These are phyloP conservation scores for Theileria parva DNA, from an alignment of 169 alveolate species.

Conservation along the genomic window DNA sequence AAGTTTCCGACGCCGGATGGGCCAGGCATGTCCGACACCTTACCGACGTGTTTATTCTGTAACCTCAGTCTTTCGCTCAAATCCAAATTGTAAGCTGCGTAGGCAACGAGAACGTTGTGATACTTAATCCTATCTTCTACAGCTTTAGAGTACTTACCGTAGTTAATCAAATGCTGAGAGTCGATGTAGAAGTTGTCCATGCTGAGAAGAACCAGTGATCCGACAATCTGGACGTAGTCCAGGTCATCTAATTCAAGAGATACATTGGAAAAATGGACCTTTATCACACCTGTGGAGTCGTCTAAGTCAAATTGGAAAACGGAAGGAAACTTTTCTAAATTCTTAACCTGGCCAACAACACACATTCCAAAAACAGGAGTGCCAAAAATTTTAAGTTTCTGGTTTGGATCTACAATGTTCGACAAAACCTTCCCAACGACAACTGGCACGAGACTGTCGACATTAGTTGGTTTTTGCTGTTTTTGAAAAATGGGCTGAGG, in stretches of 20 bases:
- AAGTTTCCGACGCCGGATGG: constrained; percentile 19
- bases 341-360: constrained; percentile 35
- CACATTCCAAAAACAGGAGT: constrained; percentile 56
- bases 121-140: constrained; percentile 27
- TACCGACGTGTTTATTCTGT: constrained; percentile 54
- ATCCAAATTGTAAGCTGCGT: constrained; percentile 58
- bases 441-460: constrained; percentile 51
- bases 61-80: constrained; percentile 34
- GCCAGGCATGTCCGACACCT: constrained; percentile 57
- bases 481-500: constrained; percentile 37
- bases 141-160: constrained; percentile 8
- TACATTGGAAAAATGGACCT: constrained; percentile 35
- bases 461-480: constrained; percentile 26
- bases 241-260: constrained; percentile 23
- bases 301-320: constrained; percentile 36
- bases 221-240: constrained; percentile 61
- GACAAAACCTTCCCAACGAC: constrained; percentile 38
- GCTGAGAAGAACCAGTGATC: constrained; percentile 48
- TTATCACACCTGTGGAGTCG: constrained; percentile 52
- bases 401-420: constrained; percentile 49
- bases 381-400: constrained; percentile 47
- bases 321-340: constrained; percentile 38
- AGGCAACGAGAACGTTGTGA: constrained; percentile 62
- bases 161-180: constrained; percentile 53
- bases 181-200: constrained; percentile 61